Evolutionary conservation across 2,329 filamentous ascomycete genomes (phyloP), one percentile per base, ranked within the genome.

Genomic region (Ascochyta fabae): DNA sequence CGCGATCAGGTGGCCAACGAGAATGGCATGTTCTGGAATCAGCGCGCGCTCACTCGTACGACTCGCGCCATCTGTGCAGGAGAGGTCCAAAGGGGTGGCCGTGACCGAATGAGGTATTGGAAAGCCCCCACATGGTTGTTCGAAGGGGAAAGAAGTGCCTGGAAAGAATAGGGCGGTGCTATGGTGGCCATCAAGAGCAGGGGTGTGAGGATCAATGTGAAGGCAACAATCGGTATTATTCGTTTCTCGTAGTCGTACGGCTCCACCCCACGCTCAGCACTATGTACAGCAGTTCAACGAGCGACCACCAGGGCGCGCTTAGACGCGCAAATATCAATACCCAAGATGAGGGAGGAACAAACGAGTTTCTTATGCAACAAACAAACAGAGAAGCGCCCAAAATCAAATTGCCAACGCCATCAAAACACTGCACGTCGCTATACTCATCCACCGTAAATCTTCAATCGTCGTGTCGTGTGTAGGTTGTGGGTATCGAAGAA

Each of bases 401-500:
- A 33, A 31, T 35, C 19, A 41, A 50, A 23, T 9, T 5, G 26
- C 13, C 3, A 56, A 51, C 53, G 47, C 53, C 47, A n/a, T 43
- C 8, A 41, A 44, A 50, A 54, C 39, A 50, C 40, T 41, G 42
- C 46, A 41, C 24, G n/a, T 41, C 26, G 41, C 53, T 42, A n/a
- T 55, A 27, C 53, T 46, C 53, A 33, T 55, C 53, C 53, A 24
- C 52, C 52, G n/a, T 55, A 50, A 55, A 47, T 56, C 53, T 56
- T 56, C 47, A 56, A 50, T 56, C 53, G 29, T 56, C 42, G 47
- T 56, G 36, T 56, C 47, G 36, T 56, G 42, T 41, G 47, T 56
- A 47, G 47, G 42, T 46, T 48, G 59, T 65, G 70, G 70, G 70
- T 72, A 73, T 73, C 69, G 65, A 64, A 68, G 66, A 66, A 68